Evolutionary conservation across 1,284 basidiomycete genomes (phyloP).

Genomic region (Athelia sp.): DNA sequence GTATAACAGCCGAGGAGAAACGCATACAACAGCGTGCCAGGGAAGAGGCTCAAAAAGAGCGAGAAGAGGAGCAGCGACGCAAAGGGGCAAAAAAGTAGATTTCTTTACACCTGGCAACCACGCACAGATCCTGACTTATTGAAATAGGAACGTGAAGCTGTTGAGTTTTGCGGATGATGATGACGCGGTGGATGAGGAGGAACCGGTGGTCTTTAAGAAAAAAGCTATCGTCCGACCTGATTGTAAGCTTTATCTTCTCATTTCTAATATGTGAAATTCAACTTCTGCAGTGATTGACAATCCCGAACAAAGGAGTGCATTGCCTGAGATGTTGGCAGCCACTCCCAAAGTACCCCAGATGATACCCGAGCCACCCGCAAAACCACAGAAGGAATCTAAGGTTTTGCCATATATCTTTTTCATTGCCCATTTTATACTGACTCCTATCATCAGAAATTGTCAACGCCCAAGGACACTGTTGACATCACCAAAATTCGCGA

Average conservation of each 20-base stretch:
- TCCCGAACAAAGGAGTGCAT: slow-evolving; percentile 20
- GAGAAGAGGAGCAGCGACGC: slow-evolving; percentile 69
- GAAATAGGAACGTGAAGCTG: slow-evolving; percentile 74
- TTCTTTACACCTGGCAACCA: background rate
- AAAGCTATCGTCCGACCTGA: slow-evolving; percentile 80
- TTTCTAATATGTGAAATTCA: background rate
- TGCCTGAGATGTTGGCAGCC: slow-evolving; percentile 16
- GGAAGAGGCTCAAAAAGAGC: slow-evolving; percentile 69
- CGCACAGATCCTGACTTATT: slow-evolving; percentile 3
- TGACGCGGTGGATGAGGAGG: slow-evolving; percentile 46
- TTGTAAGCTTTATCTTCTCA: slow-evolving; percentile 42
- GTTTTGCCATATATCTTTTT: slow-evolving; percentile 2
- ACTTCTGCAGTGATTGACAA: slow-evolving; percentile 47
- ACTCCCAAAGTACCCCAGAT: slow-evolving; percentile 8
- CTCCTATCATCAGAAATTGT: slow-evolving; percentile 21
- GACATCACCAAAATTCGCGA: slow-evolving; percentile 70
- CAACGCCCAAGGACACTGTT: slow-evolving; percentile 38
- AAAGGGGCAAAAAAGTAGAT: slow-evolving; percentile 82
- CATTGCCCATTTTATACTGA: slow-evolving; percentile 1
- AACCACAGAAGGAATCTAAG: background rate
- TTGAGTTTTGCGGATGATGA: slow-evolving; percentile 86
- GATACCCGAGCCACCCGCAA: background rate
- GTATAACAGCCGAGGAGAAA: slow-evolving; percentile 93
- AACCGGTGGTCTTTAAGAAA: slow-evolving; percentile 55
- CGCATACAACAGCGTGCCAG: slow-evolving; percentile 76